Percentiles rank a stretch among this genome's conserved stretches.
phyloP scores from a whole-genome alignment of 2,329 filamentous ascomycete species.

The Neonectria neomacrospora region DNA sequence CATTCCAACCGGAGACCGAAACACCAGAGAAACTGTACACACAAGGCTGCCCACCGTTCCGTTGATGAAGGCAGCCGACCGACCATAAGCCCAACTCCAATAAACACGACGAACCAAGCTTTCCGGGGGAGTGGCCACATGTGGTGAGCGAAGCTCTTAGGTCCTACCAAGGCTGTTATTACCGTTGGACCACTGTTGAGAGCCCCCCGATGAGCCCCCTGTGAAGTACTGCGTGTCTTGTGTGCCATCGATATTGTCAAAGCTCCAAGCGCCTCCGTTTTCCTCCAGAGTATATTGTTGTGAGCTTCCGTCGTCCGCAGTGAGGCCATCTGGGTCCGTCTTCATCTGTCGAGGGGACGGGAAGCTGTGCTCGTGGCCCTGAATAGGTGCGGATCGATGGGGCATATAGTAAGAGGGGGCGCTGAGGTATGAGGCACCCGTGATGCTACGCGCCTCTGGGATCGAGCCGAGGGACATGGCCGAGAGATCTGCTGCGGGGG shows the following conservation, averaged over 20 bases:
- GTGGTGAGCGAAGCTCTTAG: neutral
- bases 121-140: constrained; percentile 1
- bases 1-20: constrained; percentile 12
- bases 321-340: constrained; percentile 28
- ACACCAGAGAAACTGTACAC: constrained; percentile 13
- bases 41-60: constrained; percentile 1
- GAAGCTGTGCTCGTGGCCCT: constrained; percentile 32
- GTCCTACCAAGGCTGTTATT: constrained; percentile 18
- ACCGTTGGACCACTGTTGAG: constrained; percentile 28
- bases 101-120: constrained; percentile 12
- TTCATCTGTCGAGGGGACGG: constrained; percentile 35
- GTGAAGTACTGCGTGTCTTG: constrained; percentile 32
- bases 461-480: constrained; percentile 15
- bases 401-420: constrained; percentile 35
- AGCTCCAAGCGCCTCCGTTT: constrained; percentile 26
- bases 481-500: constrained; percentile 31
- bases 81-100: constrained; percentile 14
- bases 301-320: constrained; percentile 26
- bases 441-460: constrained; percentile 20
- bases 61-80: constrained; percentile 13
- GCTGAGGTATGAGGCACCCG: constrained; percentile 21
- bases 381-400: constrained; percentile 25
- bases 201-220: constrained; percentile 7
- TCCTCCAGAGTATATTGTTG: constrained; percentile 34
- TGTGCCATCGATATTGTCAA: constrained; percentile 30